Base-by-base conservation (phyloP, 495 filamentous ascomycete species). In the Xanthoparmelia taractica region DNA sequence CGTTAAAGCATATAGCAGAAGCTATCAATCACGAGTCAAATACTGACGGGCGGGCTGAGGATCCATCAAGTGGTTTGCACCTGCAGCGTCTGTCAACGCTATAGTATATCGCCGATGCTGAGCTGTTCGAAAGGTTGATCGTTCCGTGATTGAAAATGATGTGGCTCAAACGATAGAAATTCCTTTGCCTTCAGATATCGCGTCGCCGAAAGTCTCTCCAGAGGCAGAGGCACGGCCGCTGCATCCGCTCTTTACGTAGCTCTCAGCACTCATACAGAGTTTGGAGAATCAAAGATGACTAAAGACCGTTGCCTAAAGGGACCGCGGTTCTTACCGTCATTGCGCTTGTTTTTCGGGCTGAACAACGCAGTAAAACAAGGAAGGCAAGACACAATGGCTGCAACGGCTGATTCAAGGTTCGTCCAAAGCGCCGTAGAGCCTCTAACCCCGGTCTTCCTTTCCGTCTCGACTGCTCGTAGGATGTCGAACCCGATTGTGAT, bases 351-450 rank as follows among this genome's bases (percentile, higher is more conserved):
- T n/a, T 29, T 37, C 4, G 56, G 15, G 10, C n/a, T 40, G 10
- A 25, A 41, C 8, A 58, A 41, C 20, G 56, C 56, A 25, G 29
- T 11, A 6, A 58, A 4, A 25, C 56, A 40, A 20, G 56, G 56
- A 33, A 61, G 47, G 29, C 59, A 61, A 6, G 59, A 61, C 15
- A 61, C 47, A 40, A 61, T 48, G 1, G 55, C 59, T 2, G 59
- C 59, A 61, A 61, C 15, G 7, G 59, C 47, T n/a, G 59, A 52
- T n/a, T 61, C 59, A 2, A 61, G 59, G 18, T 47, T 61, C 4
- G 40, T 61, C 59, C 59, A 61, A 37, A 61, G 33, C 12, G 59
- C 37, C 4, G 40, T 47, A 31, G 59, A 52, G 20, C 41, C 59
- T 40, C 15, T 6, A 11, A 40, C 23, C n/a, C 59, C 41, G 15